These are phyloP conservation scores for Clonostachys sp. DNA, from an alignment of 2,329 filamentous ascomycete genomes.

Conservation along the genomic window DNA sequence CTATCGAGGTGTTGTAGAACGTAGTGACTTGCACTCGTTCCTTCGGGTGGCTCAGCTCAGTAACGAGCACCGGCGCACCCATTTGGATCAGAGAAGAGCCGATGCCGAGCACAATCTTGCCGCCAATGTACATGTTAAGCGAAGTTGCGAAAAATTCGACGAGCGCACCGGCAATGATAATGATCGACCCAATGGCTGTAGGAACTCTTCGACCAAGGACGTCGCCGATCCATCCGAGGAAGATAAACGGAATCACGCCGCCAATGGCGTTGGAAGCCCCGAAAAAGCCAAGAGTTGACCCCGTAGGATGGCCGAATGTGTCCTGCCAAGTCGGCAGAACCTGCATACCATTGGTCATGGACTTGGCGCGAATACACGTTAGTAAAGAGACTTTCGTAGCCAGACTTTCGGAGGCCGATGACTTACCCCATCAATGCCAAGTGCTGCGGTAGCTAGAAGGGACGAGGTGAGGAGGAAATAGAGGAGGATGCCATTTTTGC, in stretches of 20 bases:
- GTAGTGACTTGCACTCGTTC: slow-evolving; percentile 30
- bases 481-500: slow-evolving; percentile 34
- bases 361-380: slow-evolving; percentile 9
- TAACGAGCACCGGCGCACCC: slow-evolving; percentile 34
- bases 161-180: slow-evolving; percentile 29
- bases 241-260: slow-evolving; percentile 28
- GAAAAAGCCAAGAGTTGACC: slow-evolving; percentile 29
- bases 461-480: slow-evolving; percentile 37
- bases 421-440: slow-evolving; percentile 34
- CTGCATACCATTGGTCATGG: slow-evolving; percentile 34
- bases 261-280: slow-evolving; percentile 32
- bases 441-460: slow-evolving; percentile 30
- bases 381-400: neutral
- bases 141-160: slow-evolving; percentile 26
- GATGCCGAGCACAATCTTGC: slow-evolving; percentile 28
- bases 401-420: too few relatives aligned
- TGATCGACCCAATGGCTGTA: slow-evolving; percentile 26
- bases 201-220: slow-evolving; percentile 23
- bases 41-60: slow-evolving; percentile 33
- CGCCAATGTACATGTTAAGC: slow-evolving; percentile 29
- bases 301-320: slow-evolving; percentile 27
- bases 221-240: slow-evolving; percentile 27
- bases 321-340: slow-evolving; percentile 28
- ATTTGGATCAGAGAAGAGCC: slow-evolving; percentile 31
- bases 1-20: slow-evolving; percentile 34